Conservation (phyloP, 176 grass and related monocot species). For the Oryza glaberrima region DNA sequence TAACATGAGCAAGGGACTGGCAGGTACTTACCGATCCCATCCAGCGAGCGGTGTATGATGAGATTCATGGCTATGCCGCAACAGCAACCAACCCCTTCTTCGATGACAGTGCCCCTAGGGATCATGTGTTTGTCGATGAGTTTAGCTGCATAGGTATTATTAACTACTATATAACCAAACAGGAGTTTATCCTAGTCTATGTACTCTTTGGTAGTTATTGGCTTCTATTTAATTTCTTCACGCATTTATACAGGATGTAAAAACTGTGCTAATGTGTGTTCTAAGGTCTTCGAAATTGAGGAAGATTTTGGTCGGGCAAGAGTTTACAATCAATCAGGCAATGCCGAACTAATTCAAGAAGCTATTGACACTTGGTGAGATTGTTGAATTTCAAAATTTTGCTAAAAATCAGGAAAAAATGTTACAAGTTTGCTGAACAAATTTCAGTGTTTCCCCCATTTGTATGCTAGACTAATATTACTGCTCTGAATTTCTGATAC, state of each 20-base stretch:
- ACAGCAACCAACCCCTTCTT: constrained; percentile 94
- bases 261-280: constrained; percentile 93
- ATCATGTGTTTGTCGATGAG: constrained; percentile 94
- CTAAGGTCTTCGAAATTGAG: constrained; percentile 81
- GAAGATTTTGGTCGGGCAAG: constrained; percentile 92
- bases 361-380: constrained; percentile 94
- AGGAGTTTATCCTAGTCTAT: not conserved
- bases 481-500: constrained; percentile 32
- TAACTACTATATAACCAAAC: not conserved
- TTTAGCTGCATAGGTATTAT: constrained; percentile 99
- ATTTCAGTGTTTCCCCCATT: not conserved
- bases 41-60: constrained; percentile 90
- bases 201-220: not conserved
- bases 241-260: constrained; percentile 75
- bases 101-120: constrained; percentile 72
- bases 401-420: not conserved
- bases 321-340: constrained; percentile 78
- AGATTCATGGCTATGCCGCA: constrained; percentile 80
- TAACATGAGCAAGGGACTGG: constrained; percentile 39
- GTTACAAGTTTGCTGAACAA: not conserved
- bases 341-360: constrained; percentile 61
- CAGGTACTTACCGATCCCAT: constrained; percentile 95
- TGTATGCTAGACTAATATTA: not conserved
- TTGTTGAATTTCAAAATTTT: not conserved
- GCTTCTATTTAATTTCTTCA: not conserved